phyloP scores from a whole-genome alignment of 331 rosid genomes.

The Arachis monticola region DNA sequence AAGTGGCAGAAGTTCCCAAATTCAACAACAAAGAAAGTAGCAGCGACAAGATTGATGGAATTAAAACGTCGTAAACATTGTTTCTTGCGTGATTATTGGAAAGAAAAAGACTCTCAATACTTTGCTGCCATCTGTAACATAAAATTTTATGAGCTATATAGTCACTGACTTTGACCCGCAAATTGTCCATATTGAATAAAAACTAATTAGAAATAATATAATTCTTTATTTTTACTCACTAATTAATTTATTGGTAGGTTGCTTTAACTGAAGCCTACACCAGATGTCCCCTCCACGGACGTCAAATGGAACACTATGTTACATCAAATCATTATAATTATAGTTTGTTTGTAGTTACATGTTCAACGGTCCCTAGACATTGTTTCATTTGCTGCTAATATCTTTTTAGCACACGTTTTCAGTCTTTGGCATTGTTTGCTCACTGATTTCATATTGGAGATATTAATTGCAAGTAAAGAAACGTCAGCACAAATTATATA shows the following conservation, averaged over 20 bases:
- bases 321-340: constrained; percentile 6
- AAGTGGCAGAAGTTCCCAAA: background rate
- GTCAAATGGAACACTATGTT: constrained; percentile 1
- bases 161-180: constrained; percentile 3
- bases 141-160: background rate
- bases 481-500: background rate
- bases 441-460: background rate
- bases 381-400: background rate
- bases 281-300: constrained; percentile 26
- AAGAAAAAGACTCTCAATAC: background rate
- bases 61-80: background rate
- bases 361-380: constrained; percentile 5
- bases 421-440: background rate
- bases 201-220: background rate
- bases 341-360: constrained; percentile 18
- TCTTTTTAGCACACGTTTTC: constrained; percentile 4
- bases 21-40: background rate
- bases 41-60: background rate
- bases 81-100: background rate
- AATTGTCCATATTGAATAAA: background rate
- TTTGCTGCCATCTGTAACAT: background rate
- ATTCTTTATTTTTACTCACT: constrained; percentile 8
- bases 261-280: constrained; percentile 2
- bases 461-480: background rate
- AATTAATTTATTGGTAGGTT: background rate